Base-by-base conservation (phyloP, 2,329 filamentous ascomycete genomes). In the Colletotrichum acutatum region DNA sequence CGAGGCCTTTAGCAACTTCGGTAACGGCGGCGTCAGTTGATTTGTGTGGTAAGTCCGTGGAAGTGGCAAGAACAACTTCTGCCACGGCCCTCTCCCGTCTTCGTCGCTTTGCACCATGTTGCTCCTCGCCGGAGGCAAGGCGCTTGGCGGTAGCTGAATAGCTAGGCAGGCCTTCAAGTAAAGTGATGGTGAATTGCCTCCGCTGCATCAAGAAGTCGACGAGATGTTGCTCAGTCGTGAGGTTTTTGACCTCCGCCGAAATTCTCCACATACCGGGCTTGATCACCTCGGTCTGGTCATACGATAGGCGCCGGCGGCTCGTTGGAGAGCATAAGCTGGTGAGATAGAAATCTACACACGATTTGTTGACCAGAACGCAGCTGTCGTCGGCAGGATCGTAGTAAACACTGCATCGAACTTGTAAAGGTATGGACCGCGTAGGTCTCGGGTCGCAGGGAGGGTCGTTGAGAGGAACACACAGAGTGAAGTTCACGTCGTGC, bases 401-500 rank as follows among this genome's bases (percentile, higher is more conserved):
- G 65, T 54, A 69, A 12, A 69, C 57, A 24, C 53, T 69, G 32
- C 34, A 69, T 3, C 34, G 52, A 52, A 63, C 22, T 42, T 57
- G 14, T 16, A 49, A n/a, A 54, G 66, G 58, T 42, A 69, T 64
- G 8, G 49, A 37, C 58, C 59, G 66, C 12, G 59, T 16, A 37
- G 63, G n/a, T 22, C 52, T 28, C 11, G 34, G n/a, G 6, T 65
- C 53, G 58, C 11, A 34, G 24, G 46, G 57, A 26, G 37, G 46
- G 34, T 71, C 28, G 57, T 49, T 54, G 42, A 54, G 67, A n/a
- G 69, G 69, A 52, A 72, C 7, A 16, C 46, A 63, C 26, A 72
- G 57, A 46, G 58, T 57, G 28, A 72, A 72, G 30, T 68, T 42
- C 28, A 68, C 53, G n/a, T 72, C 56, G 9, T 71, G 54, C n/a